Evolutionary conservation across 805 yeast species (phyloP).

Genomic region (Metschnikowia shivogae): DNA sequence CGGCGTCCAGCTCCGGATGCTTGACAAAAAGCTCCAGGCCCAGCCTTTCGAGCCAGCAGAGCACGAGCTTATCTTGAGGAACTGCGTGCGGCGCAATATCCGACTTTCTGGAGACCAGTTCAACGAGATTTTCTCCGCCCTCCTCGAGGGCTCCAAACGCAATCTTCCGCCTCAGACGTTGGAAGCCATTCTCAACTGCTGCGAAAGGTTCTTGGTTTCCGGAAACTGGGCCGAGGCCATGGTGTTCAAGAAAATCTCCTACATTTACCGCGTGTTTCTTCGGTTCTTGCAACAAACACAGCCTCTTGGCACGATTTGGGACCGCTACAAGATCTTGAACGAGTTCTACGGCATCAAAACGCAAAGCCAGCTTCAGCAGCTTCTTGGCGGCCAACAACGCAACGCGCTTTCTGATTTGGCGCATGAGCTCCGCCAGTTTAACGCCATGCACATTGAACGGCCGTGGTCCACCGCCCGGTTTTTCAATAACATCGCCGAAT

Average conservation of each 20-base stretch:
- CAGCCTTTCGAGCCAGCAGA: slow-evolving; percentile 2
- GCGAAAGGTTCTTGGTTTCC: slow-evolving; percentile 29
- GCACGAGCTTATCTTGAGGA: slow-evolving; percentile 3
- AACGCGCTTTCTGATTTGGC: slow-evolving; percentile 14
- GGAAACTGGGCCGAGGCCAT: slow-evolving; percentile 30
- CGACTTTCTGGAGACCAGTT: slow-evolving; percentile 22
- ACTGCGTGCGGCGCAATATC: slow-evolving; percentile 9
- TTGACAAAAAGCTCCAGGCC: not conserved
- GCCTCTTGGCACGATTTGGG: slow-evolving; percentile 11
- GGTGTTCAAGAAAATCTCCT: slow-evolving; percentile 20
- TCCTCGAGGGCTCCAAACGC: slow-evolving; percentile 1
- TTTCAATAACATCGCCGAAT: slow-evolving; percentile 23
- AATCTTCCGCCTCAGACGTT: slow-evolving; percentile 6
- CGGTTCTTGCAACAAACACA: slow-evolving; percentile 16
- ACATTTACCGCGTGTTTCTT: slow-evolving; percentile 27
- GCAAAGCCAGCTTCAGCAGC: slow-evolving; percentile 11
- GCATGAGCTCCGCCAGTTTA: slow-evolving; percentile 18
- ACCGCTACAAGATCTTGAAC: slow-evolving; percentile 22
- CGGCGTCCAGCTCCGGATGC: slow-evolving; percentile 16
- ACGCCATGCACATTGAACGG: slow-evolving; percentile 4
- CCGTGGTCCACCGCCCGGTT: slow-evolving; percentile 13
- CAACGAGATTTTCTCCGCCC: slow-evolving; percentile 11
- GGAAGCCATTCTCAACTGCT: slow-evolving; percentile 16
- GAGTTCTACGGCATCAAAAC: slow-evolving; percentile 24
- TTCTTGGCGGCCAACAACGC: slow-evolving; percentile 8